Conservation (phyloP, 177 flowering plant genomes). For the Vitis hybrid region DNA sequence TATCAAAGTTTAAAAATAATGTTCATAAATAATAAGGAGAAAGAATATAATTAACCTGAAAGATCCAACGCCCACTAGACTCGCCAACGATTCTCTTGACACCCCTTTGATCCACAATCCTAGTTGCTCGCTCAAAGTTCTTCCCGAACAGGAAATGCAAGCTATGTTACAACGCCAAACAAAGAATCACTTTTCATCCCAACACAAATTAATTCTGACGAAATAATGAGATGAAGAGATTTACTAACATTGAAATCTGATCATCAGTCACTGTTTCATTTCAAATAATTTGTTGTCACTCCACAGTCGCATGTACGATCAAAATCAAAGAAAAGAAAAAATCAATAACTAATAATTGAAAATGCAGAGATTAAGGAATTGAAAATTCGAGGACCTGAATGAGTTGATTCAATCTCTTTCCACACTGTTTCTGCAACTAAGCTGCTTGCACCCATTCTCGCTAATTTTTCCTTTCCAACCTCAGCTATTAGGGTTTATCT, state of each 20-base stretch:
- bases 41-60: constrained; percentile 52
- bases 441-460: constrained; percentile 30
- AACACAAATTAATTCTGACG: neutral
- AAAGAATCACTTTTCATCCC: constrained; percentile 1
- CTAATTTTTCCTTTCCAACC: no score
- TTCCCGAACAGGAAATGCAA: constrained; percentile 90
- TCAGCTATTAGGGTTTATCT: neutral
- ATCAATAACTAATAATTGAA: neutral
- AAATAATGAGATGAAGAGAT: neutral
- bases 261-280: constrained; percentile 65
- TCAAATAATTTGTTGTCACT: neutral
- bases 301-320: constrained; percentile 1
- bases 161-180: constrained; percentile 31
- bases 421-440: constrained; percentile 72
- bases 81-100: constrained; percentile 75
- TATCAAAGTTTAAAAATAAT: neutral
- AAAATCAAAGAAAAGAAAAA: neutral
- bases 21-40: neutral
- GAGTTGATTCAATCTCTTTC: constrained; percentile 57
- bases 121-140: constrained; percentile 85
- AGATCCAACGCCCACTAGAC: constrained; percentile 75
- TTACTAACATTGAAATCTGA: constrained; percentile 78
- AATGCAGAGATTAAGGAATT: neutral
- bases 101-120: constrained; percentile 88
- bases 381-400: constrained; percentile 47